Percentiles rank a stretch among this genome's conserved stretches.
Evolutionary conservation across 2,329 filamentous ascomycete species (phyloP).

Genomic region (Aspergillus transmontanensis): DNA sequence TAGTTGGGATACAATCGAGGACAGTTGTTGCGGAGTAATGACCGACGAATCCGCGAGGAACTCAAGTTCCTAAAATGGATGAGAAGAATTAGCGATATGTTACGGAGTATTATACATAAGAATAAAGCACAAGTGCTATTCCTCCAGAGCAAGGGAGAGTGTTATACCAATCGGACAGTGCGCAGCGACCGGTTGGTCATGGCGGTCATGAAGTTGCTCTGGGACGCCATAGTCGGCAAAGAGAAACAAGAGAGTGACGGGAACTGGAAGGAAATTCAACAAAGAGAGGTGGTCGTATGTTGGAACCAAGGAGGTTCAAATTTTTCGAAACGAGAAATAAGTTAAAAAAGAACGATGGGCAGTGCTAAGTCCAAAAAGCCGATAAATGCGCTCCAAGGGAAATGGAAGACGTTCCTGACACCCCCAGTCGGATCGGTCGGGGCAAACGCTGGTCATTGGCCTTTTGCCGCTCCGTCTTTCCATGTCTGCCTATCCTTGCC

Average conservation of each 20-base stretch:
- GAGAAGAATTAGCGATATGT: constrained; percentile 5
- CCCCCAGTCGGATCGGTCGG: constrained; percentile 2
- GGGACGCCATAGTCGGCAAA: constrained; percentile 33
- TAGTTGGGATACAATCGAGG: constrained; percentile 72
- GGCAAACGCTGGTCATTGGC: background rate
- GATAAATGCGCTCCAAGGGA: background rate
- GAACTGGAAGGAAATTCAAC: constrained; percentile 1
- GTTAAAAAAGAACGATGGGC: background rate
- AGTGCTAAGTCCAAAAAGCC: background rate
- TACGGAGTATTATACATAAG: background rate
- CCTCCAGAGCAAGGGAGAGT: constrained; percentile 4
- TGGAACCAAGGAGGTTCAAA: background rate
- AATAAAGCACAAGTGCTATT: background rate
- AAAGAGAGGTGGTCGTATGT: constrained; percentile 1
- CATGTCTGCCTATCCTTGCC: constrained; percentile 1
- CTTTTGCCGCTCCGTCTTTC: background rate
- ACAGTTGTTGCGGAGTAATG: constrained; percentile 74
- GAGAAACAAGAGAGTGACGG: constrained; percentile 6
- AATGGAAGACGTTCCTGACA: background rate
- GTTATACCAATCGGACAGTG: constrained; percentile 77
- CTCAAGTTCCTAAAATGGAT: constrained; percentile 73
- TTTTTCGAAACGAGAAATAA: background rate
- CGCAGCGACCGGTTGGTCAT: constrained; percentile 83
- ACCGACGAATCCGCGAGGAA: constrained; percentile 80
- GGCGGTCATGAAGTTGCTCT: constrained; percentile 47